Evolutionary conservation across 2,329 filamentous ascomycete species (phyloP), one percentile per base, ranked within the genome.

Genomic region (Diaporthe vexans): DNA sequence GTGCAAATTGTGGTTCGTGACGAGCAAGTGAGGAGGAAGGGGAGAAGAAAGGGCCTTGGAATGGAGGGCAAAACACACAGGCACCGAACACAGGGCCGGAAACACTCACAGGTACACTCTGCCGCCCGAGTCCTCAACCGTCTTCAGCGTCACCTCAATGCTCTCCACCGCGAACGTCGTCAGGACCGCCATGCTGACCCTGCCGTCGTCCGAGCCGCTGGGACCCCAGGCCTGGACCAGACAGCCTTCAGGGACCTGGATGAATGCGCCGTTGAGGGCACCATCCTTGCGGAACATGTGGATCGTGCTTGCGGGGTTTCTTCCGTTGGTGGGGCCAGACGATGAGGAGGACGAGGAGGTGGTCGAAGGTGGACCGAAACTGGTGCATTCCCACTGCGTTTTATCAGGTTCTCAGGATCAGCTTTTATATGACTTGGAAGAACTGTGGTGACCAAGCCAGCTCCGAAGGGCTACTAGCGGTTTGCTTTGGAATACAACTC

Each of bases 271-370:
- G 33, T 33, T 52, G 11, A 67, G 43, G 8, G 17, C 4, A 10
- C 40, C 7, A 56, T 81, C 81, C 72, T 81, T 80, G 61, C 74
- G 79, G 78, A 85, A 85, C 57, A 81, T 79, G 77, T 84, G 79
- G 75, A 83, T 77, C 59, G 77, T 77, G 56, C 81, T 80, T 71
- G 81, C 69, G 65, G 80, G 79, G 33, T 78, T 76, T 33, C 63
- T 72, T 26, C 68, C 74, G 33, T 77, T 71, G 29, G 70, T 63
- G 48, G 67, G 52, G 29, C 71, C 57, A 4, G 77, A 56, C n/a
- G 54, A 52, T 26, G 65, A 43, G 15, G 40, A 43, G 40, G 40
- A 43, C 40, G 40, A 43, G 13, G 40, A 43, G 40, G 17, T 15
- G 15, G 40, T 7, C 40, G 15, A 43, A 43, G 40, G 67, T 11